Conservation (phyloP, 495 filamentous ascomycete species). For the Pyronema omphalodes region DNA sequence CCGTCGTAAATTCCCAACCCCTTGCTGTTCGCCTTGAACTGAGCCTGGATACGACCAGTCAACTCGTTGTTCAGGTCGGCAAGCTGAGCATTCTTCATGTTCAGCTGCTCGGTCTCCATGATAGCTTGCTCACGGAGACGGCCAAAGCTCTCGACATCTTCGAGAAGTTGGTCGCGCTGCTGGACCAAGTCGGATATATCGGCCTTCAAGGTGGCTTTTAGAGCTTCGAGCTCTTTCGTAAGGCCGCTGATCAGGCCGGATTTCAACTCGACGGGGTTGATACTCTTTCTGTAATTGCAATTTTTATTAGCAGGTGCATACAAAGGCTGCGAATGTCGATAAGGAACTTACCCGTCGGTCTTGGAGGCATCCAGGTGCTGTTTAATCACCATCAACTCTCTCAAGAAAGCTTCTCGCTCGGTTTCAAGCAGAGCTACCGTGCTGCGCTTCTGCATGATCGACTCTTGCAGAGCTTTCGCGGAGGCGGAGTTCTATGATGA, state of each 20-base stretch:
- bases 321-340: too few species aligned
- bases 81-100: slow-evolving; percentile 81
- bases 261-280: slow-evolving; percentile 59
- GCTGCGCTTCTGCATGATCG: slow-evolving; percentile 80
- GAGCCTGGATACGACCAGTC: slow-evolving; percentile 79
- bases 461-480: slow-evolving; percentile 67
- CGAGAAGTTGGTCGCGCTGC: slow-evolving; percentile 59
- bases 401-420: slow-evolving; percentile 83
- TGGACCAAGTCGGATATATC: slow-evolving; percentile 72
- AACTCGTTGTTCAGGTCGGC: slow-evolving; percentile 88
- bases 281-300: slow-evolving; percentile 34
- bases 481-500: slow-evolving; percentile 40
- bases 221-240: slow-evolving; percentile 62
- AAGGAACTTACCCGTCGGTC: slow-evolving; percentile 25
- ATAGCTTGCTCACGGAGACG: slow-evolving; percentile 77
- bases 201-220: slow-evolving; percentile 61
- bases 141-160: slow-evolving; percentile 62
- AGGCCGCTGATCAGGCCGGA: slow-evolving; percentile 76
- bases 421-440: slow-evolving; percentile 93
- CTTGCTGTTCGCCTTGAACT: slow-evolving; percentile 64
- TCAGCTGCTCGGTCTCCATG: slow-evolving; percentile 86
- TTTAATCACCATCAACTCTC: slow-evolving; percentile 70
- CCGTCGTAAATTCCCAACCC: slow-evolving; percentile 68
- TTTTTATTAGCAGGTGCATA: not conserved
- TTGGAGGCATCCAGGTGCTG: slow-evolving; percentile 54